Percentiles rank a stretch among this genome's conserved stretches.
These are phyloP conservation scores for Crithidia fasciculata DNA, from an alignment of 208 protist species.

Conservation along the genomic window DNA sequence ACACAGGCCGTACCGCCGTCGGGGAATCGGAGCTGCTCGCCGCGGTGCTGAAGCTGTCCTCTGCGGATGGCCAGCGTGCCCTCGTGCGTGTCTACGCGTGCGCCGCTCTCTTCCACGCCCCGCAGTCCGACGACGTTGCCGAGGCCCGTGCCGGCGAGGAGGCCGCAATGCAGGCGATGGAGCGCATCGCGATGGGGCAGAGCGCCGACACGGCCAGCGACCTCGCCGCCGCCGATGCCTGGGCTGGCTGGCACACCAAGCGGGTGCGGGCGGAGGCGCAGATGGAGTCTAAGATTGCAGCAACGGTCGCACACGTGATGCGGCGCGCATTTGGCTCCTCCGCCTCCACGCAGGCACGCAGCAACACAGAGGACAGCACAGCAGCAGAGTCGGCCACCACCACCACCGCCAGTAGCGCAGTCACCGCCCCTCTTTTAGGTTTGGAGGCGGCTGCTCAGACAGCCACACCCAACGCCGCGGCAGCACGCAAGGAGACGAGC, in stretches of 20 bases:
- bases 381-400: neutral
- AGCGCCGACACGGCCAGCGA: conserved; percentile 5
- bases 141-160: conserved; percentile 7
- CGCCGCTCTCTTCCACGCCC: neutral
- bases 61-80: neutral
- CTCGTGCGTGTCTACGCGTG: conserved; percentile 14
- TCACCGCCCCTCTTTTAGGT: too few species aligned
- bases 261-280: conserved; percentile 2
- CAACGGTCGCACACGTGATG: neutral
- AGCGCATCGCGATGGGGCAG: conserved; percentile 5
- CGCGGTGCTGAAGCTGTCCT: neutral
- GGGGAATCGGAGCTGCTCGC: neutral
- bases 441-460: too few species aligned
- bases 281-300: neutral
- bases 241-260: neutral
- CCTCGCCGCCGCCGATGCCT: conserved; percentile 4
- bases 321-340: neutral
- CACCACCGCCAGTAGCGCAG: too few species aligned
- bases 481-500: too few species aligned
- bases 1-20: neutral
- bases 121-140: neutral
- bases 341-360: neutral
- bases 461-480: too few species aligned
- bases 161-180: conserved; percentile 12
- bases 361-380: too few species aligned